phyloP scores from a whole-genome alignment of 768 basidiomycete genomes.

The Pleurotus giganteus region DNA sequence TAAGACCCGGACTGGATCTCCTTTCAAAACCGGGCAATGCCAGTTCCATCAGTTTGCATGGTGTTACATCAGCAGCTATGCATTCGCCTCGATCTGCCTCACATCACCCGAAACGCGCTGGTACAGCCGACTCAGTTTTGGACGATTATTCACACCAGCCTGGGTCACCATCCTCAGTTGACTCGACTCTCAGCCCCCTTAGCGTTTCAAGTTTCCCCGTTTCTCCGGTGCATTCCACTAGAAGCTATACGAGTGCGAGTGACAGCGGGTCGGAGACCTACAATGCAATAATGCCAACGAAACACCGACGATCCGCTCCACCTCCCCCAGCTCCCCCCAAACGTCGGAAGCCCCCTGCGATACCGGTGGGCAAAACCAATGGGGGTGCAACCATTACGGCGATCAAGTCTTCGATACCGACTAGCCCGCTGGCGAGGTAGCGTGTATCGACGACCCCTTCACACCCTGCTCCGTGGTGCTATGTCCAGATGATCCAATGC shows the following conservation, averaged over 20 bases:
- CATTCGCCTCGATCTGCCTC: conserved; percentile 12
- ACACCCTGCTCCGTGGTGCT: too few species aligned
- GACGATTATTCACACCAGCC: conserved; percentile 13
- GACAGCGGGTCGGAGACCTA: neutral
- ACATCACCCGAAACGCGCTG: conserved; percentile 13
- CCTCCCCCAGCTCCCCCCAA: conserved; percentile 70
- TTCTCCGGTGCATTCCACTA: conserved; percentile 3
- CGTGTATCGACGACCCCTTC: conserved; percentile 7
- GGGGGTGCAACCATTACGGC: conserved; percentile 58
- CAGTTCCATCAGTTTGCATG: conserved; percentile 21
- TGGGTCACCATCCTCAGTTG: conserved; percentile 12
- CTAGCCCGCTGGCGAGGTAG: conserved; percentile 17
- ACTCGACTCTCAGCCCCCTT: conserved; percentile 9
- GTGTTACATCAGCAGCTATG: conserved; percentile 23
- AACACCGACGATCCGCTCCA: conserved; percentile 17
- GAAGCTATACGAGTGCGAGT: neutral
- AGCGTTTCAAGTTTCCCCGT: conserved; percentile 10
- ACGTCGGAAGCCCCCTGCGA: conserved; percentile 70
- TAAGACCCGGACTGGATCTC: conserved; percentile 21
- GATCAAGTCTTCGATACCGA: conserved; percentile 45
- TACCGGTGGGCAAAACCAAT: conserved; percentile 50
- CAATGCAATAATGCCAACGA: neutral
- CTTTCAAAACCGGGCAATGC: conserved; percentile 36
- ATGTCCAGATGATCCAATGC: neutral
- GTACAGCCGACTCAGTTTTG: conserved; percentile 11